Percentiles rank a stretch among this genome's conserved stretches.
Evolutionary conservation across 2,329 filamentous ascomycete genomes (phyloP).

Genomic region (Apiospora pterosperma): DNA sequence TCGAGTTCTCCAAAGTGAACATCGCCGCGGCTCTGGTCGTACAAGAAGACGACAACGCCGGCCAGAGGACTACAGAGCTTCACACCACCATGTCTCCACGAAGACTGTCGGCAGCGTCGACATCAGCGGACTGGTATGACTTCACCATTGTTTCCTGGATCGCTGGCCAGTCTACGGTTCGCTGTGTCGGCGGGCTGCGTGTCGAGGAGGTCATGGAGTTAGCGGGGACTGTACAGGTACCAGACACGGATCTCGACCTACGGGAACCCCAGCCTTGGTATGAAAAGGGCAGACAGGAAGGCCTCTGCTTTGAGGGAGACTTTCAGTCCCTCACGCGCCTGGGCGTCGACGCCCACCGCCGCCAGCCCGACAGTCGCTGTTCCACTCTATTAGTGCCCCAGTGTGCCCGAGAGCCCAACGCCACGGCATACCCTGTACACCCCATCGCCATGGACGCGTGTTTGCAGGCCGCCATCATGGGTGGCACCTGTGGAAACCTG

Average conservation of each 20-base stretch:
- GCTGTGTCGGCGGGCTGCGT: constrained; percentile 8
- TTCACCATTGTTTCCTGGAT: constrained; percentile 17
- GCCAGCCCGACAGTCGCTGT: not conserved
- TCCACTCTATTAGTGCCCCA: too few relatives aligned
- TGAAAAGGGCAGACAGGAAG: constrained; percentile 10
- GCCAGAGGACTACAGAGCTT: constrained; percentile 7
- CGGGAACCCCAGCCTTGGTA: constrained; percentile 16
- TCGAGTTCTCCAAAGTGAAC: not conserved
- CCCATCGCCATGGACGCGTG: constrained; percentile 19
- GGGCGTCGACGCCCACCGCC: constrained; percentile 4
- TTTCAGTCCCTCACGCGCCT: constrained; percentile 15
- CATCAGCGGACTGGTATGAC: constrained; percentile 13
- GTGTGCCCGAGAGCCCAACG: too few relatives aligned
- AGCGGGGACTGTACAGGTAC: not conserved
- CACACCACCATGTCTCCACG: constrained; percentile 12
- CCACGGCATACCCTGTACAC: constrained; percentile 10
- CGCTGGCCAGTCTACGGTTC: constrained; percentile 4
- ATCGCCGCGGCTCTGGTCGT: not conserved
- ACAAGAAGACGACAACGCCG: not conserved
- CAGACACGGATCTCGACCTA: not conserved
- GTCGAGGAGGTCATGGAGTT: not conserved
- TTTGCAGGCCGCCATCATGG: constrained; percentile 15
- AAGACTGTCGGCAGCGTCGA: constrained; percentile 8
- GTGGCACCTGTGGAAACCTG: constrained; percentile 8
- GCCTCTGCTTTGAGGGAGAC: constrained; percentile 16